phyloP scores from a whole-genome alignment of 805 yeast genomes.

The Ascoidea asiatica region DNA sequence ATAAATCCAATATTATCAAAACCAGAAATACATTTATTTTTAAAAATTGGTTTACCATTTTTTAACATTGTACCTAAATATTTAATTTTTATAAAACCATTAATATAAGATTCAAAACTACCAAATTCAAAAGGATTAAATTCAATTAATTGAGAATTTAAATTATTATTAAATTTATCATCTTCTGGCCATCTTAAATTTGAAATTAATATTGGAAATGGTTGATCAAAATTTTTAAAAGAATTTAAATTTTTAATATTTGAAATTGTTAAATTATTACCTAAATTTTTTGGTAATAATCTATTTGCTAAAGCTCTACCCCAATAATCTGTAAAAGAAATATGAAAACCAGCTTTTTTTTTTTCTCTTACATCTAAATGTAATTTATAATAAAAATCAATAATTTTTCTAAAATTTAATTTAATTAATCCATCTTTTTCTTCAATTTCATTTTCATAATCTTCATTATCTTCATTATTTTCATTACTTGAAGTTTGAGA shows the following conservation, averaged over 20 bases:
- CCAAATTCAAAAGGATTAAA: conserved; percentile 58
- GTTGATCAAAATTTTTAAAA: conserved; percentile 26
- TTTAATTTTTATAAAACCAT: conserved; percentile 33
- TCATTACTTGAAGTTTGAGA: too few species aligned
- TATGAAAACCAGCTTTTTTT: conserved; percentile 35
- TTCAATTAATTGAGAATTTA: conserved; percentile 35
- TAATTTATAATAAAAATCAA: conserved; percentile 36
- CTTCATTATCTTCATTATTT: too few species aligned
- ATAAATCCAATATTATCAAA: conserved; percentile 49
- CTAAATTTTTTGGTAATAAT: conserved; percentile 24
- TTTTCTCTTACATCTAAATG: conserved; percentile 41
- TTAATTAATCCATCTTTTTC: too few species aligned
- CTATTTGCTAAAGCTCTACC: conserved; percentile 44
- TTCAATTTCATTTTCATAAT: too few species aligned
- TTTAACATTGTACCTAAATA: conserved; percentile 37
- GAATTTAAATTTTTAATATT: conserved; percentile 22
- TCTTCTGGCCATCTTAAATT: conserved; percentile 24
- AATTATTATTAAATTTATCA: conserved; percentile 17
- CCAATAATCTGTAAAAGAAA: conserved; percentile 58
- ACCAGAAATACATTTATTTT: conserved; percentile 30
- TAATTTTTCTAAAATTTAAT: conserved; percentile 15
- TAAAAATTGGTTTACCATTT: conserved; percentile 26
- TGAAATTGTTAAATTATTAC: conserved; percentile 26
- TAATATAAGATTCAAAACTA: conserved; percentile 40
- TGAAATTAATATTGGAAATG: conserved; percentile 34